These are phyloP conservation scores for Schoenoplectus tabernaemontani DNA, from an alignment of 202 grass and related monocot genomes.

Conservation along the genomic window DNA sequence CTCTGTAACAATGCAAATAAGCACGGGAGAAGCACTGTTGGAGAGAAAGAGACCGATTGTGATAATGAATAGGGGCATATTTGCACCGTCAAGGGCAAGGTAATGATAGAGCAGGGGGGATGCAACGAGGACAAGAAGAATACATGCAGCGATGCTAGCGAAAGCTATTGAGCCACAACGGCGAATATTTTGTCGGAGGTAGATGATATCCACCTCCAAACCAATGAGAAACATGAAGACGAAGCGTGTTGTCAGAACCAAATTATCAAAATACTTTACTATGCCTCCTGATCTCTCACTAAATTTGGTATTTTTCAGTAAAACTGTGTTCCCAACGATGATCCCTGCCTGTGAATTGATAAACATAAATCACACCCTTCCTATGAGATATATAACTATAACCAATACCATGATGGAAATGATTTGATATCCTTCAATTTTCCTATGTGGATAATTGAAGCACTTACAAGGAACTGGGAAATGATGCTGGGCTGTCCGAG, in stretches of 20 bases:
- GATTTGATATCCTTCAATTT: neutral
- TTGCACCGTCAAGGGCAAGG: constrained; percentile 33
- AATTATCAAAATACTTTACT: neutral
- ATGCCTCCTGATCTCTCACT: neutral
- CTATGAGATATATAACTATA: neutral
- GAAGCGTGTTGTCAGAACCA: constrained; percentile 13
- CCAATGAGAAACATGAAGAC: constrained; percentile 74
- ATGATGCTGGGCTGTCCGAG: constrained; percentile 51
- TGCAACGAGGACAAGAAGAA: constrained; percentile 13
- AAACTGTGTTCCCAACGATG: constrained; percentile 39
- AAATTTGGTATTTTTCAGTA: neutral
- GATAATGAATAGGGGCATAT: constrained; percentile 22
- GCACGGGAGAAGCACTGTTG: constrained; percentile 36
- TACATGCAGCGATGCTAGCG: constrained; percentile 31
- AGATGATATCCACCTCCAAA: constrained; percentile 51
- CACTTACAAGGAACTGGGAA: constrained; percentile 63
- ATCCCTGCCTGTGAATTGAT: constrained; percentile 41
- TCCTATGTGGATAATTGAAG: neutral
- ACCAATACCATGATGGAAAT: neutral
- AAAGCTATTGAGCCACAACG: constrained; percentile 28
- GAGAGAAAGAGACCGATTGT: constrained; percentile 34
- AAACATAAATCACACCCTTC: neutral
- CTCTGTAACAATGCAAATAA: constrained; percentile 44
- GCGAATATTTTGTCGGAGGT: constrained; percentile 44
- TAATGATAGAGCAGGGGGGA: constrained; percentile 27